Percentiles rank a stretch among this genome's conserved stretches.
Conservation (phyloP, 805 yeast genomes). For the Kodamaea laetipori region DNA sequence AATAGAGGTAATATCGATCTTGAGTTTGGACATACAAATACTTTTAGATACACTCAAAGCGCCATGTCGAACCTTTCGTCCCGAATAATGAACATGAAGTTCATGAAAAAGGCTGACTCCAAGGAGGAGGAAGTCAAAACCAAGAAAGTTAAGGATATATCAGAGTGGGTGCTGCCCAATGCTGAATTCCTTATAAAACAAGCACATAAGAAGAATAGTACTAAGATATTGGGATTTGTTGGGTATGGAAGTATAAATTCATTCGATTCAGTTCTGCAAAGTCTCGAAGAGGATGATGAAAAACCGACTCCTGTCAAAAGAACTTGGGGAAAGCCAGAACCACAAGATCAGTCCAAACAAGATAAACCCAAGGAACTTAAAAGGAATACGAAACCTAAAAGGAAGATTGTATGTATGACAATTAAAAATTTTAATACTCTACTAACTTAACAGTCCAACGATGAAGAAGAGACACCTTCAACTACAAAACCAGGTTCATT, state of each 20-base stretch:
- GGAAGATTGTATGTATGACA: background rate
- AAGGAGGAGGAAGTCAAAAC: conserved; percentile 35
- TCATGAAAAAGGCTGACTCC: conserved; percentile 47
- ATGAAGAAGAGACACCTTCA: conserved; percentile 12
- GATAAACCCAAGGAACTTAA: conserved; percentile 5
- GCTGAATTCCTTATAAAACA: conserved; percentile 28
- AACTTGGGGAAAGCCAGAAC: conserved; percentile 20
- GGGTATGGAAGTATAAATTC: conserved; percentile 46
- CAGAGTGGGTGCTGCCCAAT: conserved; percentile 53
- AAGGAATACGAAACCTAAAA: background rate
- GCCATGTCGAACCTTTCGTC: conserved; percentile 12
- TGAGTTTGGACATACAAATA: background rate
- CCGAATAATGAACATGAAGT: conserved; percentile 82
- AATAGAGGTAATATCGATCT: background rate
- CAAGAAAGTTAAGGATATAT: conserved; percentile 47
- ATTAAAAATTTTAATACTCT: too few relatives aligned
- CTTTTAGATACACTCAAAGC: background rate
- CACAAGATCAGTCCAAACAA: conserved; percentile 7
- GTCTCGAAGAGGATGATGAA: conserved; percentile 18
- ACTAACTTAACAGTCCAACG: background rate
- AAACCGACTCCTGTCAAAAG: conserved; percentile 16
- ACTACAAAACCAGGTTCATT: conserved; percentile 13
- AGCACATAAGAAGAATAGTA: conserved; percentile 21
- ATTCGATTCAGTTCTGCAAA: conserved; percentile 19
- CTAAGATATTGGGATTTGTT: conserved; percentile 30